Conservation (phyloP, 306 rosid species). For the Casuarina equisetifolia region DNA sequence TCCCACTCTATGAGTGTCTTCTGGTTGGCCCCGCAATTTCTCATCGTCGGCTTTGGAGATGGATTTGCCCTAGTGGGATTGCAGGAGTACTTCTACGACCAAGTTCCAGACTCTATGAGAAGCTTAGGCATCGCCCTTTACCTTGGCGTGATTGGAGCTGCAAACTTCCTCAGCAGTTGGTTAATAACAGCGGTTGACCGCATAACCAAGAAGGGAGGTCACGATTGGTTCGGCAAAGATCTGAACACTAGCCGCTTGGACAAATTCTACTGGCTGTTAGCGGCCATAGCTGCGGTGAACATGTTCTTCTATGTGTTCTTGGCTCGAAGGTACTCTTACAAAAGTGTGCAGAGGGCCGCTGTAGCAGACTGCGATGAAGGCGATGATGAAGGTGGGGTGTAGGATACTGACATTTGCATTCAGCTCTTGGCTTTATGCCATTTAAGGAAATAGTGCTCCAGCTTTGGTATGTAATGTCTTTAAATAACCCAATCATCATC, state of each 20-base stretch:
- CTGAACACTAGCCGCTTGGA: constrained; percentile 74
- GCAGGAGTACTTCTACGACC: constrained; percentile 88
- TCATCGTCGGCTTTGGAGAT: constrained; percentile 85
- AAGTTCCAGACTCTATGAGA: constrained; percentile 95
- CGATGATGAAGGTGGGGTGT: constrained; percentile 33
- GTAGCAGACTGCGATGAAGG: constrained; percentile 56
- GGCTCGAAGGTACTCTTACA: constrained; percentile 80
- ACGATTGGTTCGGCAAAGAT: constrained; percentile 83
- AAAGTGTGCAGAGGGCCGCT: constrained; percentile 69
- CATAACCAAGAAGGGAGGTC: constrained; percentile 46
- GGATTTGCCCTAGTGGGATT: constrained; percentile 80
- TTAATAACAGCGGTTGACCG: constrained; percentile 64
- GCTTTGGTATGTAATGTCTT: neutral
- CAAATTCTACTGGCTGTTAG: constrained; percentile 82
- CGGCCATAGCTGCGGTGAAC: constrained; percentile 47
- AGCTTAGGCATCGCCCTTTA: constrained; percentile 85
- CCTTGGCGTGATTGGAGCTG: constrained; percentile 71
- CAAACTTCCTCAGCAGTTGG: constrained; percentile 72
- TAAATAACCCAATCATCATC: neutral
- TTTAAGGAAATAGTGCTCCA: neutral
- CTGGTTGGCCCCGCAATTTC: constrained; percentile 83
- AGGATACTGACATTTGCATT: constrained; percentile 30
- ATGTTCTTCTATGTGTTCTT: constrained; percentile 59
- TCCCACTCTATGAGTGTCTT: constrained; percentile 62
- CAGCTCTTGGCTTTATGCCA: neutral